phyloP scores from a whole-genome alignment of 1,139 yeast species.

The Pichia cactophila region DNA sequence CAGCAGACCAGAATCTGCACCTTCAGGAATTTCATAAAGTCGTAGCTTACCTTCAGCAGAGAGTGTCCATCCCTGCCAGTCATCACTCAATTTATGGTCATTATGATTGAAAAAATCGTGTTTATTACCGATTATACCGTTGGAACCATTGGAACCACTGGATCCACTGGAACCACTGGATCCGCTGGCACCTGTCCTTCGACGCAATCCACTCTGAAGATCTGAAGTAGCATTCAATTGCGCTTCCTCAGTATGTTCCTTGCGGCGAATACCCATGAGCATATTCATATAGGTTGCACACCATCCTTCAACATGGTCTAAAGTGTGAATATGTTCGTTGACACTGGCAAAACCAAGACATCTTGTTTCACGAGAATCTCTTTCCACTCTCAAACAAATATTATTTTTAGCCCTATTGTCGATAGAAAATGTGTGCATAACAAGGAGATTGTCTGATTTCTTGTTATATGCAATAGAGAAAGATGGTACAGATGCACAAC shows the following conservation, averaged over 20 bases:
- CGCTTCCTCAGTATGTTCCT: conserved; percentile 20
- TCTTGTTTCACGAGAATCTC: conserved; percentile 86
- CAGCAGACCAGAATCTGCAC: conserved; percentile 34
- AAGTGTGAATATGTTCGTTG: conserved; percentile 63
- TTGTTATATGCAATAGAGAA: conserved; percentile 69
- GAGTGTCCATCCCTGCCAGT: conserved; percentile 82
- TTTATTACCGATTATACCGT: background rate
- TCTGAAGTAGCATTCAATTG: background rate
- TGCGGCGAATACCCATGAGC: conserved; percentile 61
- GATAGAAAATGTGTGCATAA: conserved; percentile 65
- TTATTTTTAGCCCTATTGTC: conserved; percentile 71
- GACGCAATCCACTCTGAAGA: background rate
- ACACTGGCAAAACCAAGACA: conserved; percentile 79
- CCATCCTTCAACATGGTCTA: conserved; percentile 65
- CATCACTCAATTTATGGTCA: conserved; percentile 25
- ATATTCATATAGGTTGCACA: conserved; percentile 69
- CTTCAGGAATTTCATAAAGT: conserved; percentile 54
- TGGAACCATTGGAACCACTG: background rate
- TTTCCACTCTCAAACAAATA: conserved; percentile 80
- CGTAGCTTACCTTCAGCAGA: conserved; percentile 54
- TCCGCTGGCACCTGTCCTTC: background rate
- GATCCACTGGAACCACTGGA: background rate
- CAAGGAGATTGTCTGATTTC: conserved; percentile 46
- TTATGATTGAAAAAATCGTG: background rate
- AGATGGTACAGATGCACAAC: conserved; percentile 72